These are phyloP conservation scores for Fusarium buharicum DNA, from an alignment of 2,329 filamentous ascomycete species.

Conservation along the genomic window DNA sequence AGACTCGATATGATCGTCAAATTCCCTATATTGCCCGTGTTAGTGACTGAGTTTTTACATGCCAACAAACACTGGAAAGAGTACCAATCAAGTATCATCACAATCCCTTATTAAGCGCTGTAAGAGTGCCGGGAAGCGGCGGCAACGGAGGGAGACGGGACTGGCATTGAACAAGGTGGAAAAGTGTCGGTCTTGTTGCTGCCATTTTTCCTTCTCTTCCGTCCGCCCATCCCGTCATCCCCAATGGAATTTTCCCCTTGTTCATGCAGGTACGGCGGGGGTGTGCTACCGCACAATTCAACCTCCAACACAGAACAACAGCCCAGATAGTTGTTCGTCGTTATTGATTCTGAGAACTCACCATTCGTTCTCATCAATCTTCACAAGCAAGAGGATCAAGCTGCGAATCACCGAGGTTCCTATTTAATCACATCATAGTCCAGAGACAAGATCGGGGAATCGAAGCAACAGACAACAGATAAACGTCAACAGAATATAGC, in stretches of 20 bases:
- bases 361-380: slow-evolving; percentile 36
- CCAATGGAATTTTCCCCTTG: slow-evolving; percentile 43
- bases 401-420: slow-evolving; percentile 22
- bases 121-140: slow-evolving; percentile 24
- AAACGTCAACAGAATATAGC: slow-evolving; percentile 32
- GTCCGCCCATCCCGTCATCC: slow-evolving; percentile 42
- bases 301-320: slow-evolving; percentile 20
- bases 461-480: neutral
- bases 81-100: slow-evolving; percentile 9
- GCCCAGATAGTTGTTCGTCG: neutral
- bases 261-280: slow-evolving; percentile 31
- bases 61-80: neutral
- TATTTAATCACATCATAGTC: neutral
- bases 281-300: slow-evolving; percentile 32
- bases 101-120: slow-evolving; percentile 5
- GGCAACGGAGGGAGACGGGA: slow-evolving; percentile 30
- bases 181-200: slow-evolving; percentile 11
- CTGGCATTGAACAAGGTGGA: slow-evolving; percentile 23
- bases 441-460: slow-evolving; percentile 1
- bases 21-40: slow-evolving; percentile 4
- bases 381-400: slow-evolving; percentile 31
- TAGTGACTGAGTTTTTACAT: neutral
- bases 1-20: slow-evolving; percentile 9
- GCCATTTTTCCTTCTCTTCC: slow-evolving; percentile 20
- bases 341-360: slow-evolving; percentile 2